Percentiles rank a stretch among this genome's conserved stretches.
These are phyloP conservation scores for Prunella vulgaris DNA, from an alignment of 257 asterid species.

Conservation along the genomic window DNA sequence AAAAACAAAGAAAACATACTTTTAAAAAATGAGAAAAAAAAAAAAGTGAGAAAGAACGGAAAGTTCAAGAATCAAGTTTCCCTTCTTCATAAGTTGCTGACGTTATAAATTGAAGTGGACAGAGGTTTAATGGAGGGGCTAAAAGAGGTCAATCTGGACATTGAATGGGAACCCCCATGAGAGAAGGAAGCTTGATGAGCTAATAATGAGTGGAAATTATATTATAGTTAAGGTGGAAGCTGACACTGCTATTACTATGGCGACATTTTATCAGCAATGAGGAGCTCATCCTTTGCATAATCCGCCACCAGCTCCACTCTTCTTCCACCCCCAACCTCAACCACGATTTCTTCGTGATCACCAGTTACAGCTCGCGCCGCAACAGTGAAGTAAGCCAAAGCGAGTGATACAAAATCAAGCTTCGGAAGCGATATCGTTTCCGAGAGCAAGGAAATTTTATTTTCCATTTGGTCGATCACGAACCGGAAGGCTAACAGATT, in stretches of 20 bases:
- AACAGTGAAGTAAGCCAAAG: constrained; percentile 30
- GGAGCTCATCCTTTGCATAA: constrained; percentile 60
- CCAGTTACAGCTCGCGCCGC: constrained; percentile 56
- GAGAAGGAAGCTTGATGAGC: constrained; percentile 29
- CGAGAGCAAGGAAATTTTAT: neutral
- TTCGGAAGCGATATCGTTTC: constrained; percentile 4
- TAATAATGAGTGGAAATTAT: constrained; percentile 30
- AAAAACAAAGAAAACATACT: neutral
- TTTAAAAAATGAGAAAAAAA: neutral
- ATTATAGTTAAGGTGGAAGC: constrained; percentile 36
- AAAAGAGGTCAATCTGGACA: constrained; percentile 35
- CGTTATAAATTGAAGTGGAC: constrained; percentile 28
- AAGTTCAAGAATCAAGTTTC: constrained; percentile 31
- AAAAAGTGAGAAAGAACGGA: neutral
- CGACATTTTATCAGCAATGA: constrained; percentile 38
- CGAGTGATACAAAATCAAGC: constrained; percentile 18
- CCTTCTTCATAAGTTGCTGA: constrained; percentile 27
- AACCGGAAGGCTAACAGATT: constrained; percentile 27
- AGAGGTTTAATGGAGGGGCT: constrained; percentile 25
- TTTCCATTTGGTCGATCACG: constrained; percentile 18
- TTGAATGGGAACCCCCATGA: constrained; percentile 36
- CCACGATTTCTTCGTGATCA: constrained; percentile 34
- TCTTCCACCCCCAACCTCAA: constrained; percentile 76
- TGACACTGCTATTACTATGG: constrained; percentile 30
- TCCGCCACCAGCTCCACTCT: constrained; percentile 59